A percentile compares a stretch with the other conserved stretches of the same genome.
phyloP scores from a whole-genome alignment of 495 filamentous ascomycete genomes.

The Trichoderma asperelloides region DNA sequence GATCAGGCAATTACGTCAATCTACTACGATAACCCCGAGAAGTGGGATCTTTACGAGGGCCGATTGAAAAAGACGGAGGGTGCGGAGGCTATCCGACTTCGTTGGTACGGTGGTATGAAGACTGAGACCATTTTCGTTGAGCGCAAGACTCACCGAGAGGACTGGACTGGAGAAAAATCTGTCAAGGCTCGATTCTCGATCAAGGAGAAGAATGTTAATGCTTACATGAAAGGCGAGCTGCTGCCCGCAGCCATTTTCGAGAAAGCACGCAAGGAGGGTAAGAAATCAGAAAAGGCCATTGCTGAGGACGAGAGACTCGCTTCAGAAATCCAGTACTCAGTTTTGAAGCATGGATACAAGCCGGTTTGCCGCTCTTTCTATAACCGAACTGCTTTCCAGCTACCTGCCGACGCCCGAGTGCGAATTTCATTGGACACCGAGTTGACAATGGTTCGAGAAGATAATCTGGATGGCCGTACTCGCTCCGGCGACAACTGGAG shows the following conservation, averaged over 20 bases:
- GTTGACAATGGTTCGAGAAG: slow-evolving; percentile 86
- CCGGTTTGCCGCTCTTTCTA: slow-evolving; percentile 93
- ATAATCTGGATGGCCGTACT: slow-evolving; percentile 75
- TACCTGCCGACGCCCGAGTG: slow-evolving; percentile 91
- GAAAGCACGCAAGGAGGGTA: slow-evolving; percentile 87
- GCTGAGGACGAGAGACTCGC: slow-evolving; percentile 84
- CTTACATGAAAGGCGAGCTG: slow-evolving; percentile 71
- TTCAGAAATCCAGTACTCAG: slow-evolving; percentile 84
- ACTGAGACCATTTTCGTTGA: slow-evolving; percentile 93
- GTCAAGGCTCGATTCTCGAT: slow-evolving; percentile 92
- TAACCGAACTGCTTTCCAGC: slow-evolving; percentile 94
- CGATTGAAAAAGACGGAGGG: slow-evolving; percentile 96
- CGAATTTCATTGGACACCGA: slow-evolving; percentile 97
- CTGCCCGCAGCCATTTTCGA: slow-evolving; percentile 80
- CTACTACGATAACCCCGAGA: slow-evolving; percentile 92
- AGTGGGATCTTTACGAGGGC: slow-evolving; percentile 87
- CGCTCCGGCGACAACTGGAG: slow-evolving; percentile 88
- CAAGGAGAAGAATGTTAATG: slow-evolving; percentile 96
- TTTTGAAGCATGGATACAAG: slow-evolving; percentile 70
- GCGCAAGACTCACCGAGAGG: slow-evolving; percentile 95
- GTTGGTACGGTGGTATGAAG: slow-evolving; percentile 97
- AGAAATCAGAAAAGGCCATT: slow-evolving; percentile 84
- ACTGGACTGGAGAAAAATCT: slow-evolving; percentile 98
- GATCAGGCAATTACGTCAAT: slow-evolving; percentile 96
- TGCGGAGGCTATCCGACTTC: slow-evolving; percentile 88